Percentiles rank a stretch among this genome's conserved stretches.
Conservation (phyloP, 1,139 yeast genomes). For the Candida sanyaensis region DNA sequence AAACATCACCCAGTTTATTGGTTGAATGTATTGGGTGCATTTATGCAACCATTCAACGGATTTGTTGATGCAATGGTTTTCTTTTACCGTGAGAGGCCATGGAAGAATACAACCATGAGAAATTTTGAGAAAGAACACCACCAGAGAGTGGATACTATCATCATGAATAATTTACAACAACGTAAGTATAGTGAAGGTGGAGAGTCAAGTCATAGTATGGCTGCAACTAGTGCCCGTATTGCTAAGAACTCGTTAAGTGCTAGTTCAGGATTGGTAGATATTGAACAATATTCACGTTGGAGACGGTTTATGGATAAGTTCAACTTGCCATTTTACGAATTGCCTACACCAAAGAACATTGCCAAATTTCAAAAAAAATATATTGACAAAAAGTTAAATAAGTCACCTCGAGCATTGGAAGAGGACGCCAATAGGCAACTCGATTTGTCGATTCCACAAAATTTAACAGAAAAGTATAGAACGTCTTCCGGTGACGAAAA, state of each 20-base stretch:
- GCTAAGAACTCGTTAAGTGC: constrained; percentile 29
- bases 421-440: background rate
- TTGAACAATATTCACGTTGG: constrained; percentile 31
- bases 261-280: constrained; percentile 26
- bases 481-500: background rate
- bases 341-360: constrained; percentile 42
- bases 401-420: constrained; percentile 2
- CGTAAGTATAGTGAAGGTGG: constrained; percentile 5
- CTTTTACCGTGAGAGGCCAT: constrained; percentile 75
- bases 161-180: constrained; percentile 12
- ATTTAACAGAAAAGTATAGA: constrained; percentile 4
- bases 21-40: constrained; percentile 68
- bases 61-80: constrained; percentile 77
- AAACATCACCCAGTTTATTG: constrained; percentile 57
- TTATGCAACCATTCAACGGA: constrained; percentile 81
- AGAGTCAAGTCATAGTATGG: constrained; percentile 11
- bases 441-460: constrained; percentile 4
- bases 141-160: constrained; percentile 27
- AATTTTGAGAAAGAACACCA: constrained; percentile 41
- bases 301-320: constrained; percentile 35
- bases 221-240: constrained; percentile 27
- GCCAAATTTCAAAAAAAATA: constrained; percentile 27
- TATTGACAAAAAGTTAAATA: constrained; percentile 18
- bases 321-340: constrained; percentile 42
- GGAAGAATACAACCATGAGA: constrained; percentile 53